A percentile compares a stretch with the other conserved stretches of the same genome.
Conservation (phyloP, 106 monocot species). For the Xerophyta viscosa region DNA sequence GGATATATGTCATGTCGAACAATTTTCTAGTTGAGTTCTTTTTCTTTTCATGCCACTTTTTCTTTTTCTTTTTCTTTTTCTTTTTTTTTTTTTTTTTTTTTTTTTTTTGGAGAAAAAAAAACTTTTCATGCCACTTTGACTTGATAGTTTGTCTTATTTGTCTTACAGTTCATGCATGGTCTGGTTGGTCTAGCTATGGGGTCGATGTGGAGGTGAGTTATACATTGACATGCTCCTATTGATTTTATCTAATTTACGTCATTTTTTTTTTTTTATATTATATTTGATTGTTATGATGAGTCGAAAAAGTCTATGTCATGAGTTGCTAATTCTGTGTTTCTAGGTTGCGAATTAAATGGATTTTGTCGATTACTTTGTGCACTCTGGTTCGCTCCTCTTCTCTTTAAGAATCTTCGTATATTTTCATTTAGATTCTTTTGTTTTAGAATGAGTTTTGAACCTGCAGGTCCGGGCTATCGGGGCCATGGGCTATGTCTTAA, state of each 20-base stretch:
- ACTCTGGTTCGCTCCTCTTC: conserved; percentile 46
- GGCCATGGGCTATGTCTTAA: conserved; percentile 58
- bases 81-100: background rate
- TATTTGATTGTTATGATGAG: no score
- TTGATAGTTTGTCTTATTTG: background rate
- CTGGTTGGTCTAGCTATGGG: conserved; percentile 85
- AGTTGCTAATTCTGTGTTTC: background rate
- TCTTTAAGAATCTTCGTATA: no score
- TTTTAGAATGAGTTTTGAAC: conserved; percentile 5
- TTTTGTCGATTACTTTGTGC: conserved; percentile 61
- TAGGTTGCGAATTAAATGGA: conserved; percentile 69
- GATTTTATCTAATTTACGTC: background rate
- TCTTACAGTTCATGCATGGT: conserved; percentile 95
- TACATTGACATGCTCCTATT: background rate
- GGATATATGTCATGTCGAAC: no score
- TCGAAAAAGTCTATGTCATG: no score
- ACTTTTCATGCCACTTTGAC: no score
- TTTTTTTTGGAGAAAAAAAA: background rate
- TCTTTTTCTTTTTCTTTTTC: no score
- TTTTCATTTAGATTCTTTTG: no score
- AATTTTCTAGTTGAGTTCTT: no score
- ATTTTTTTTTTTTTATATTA: no score
- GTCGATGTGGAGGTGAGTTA: conserved; percentile 73
- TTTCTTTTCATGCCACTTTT: no score
- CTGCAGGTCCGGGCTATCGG: conserved; percentile 67